phyloP scores from a whole-genome alignment of 768 basidiomycete genomes.

The Tephrocybe rancida region DNA sequence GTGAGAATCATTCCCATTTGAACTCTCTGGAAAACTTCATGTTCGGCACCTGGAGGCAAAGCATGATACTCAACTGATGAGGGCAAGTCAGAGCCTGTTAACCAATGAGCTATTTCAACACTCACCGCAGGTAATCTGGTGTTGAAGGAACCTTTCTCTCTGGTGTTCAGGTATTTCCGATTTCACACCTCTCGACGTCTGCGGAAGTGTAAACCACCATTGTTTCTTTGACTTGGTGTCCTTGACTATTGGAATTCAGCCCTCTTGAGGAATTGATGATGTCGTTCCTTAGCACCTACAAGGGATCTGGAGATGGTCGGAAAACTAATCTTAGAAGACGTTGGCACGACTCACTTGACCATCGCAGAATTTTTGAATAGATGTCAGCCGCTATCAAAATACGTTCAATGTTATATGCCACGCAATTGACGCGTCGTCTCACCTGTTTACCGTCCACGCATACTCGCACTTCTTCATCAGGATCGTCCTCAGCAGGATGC shows the following conservation, averaged over 20 bases:
- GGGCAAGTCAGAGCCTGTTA: background rate
- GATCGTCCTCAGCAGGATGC: slow-evolving; percentile 39
- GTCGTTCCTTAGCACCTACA: slow-evolving; percentile 14
- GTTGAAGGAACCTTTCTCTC: slow-evolving; percentile 53
- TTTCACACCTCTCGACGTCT: slow-evolving; percentile 42
- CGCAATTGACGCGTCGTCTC: slow-evolving; percentile 36
- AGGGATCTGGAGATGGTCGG: slow-evolving; percentile 14
- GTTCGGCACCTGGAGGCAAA: slow-evolving; percentile 58
- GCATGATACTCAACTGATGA: slow-evolving; percentile 66
- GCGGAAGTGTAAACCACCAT: slow-evolving; percentile 63
- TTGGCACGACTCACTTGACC: slow-evolving; percentile 48
- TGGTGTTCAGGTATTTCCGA: slow-evolving; percentile 54
- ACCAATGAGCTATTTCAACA: slow-evolving; percentile 1
- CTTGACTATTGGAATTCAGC: slow-evolving; percentile 41
- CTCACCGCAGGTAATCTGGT: slow-evolving; percentile 71
- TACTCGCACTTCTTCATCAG: slow-evolving; percentile 56
- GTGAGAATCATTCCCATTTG: slow-evolving; percentile 79
- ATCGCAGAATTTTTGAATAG: slow-evolving; percentile 76
- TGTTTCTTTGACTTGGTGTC: slow-evolving; percentile 59
- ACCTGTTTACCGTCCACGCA: slow-evolving; percentile 89
- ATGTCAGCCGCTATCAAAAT: slow-evolving; percentile 63
- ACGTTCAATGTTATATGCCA: background rate
- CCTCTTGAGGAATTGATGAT: background rate
- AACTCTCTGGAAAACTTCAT: slow-evolving; percentile 83
- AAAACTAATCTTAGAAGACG: background rate